A percentile compares a stretch with the other conserved stretches of the same genome.
Evolutionary conservation across 768 basidiomycete genomes (phyloP).

Genomic region (Tricholoma sp.): DNA sequence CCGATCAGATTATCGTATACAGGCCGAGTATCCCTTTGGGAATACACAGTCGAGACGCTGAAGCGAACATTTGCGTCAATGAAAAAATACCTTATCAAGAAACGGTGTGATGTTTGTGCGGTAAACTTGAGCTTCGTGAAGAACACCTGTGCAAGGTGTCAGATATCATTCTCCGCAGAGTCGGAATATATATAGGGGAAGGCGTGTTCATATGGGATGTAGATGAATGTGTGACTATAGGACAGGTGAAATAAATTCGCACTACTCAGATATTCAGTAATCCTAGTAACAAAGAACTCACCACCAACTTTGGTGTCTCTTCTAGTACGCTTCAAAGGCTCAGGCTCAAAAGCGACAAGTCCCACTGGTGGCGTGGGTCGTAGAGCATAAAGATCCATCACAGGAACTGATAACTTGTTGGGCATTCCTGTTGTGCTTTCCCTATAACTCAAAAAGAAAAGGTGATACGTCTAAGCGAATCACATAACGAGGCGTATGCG

Average conservation of each 20-base stretch:
- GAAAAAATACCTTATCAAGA: neutral
- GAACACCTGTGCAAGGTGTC: neutral
- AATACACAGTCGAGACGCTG: neutral
- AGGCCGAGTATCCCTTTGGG: neutral
- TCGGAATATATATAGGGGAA: neutral
- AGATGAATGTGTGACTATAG: no score
- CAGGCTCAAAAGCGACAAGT: neutral
- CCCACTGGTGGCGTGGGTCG: neutral
- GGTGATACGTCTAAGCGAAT: neutral
- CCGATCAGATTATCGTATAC: neutral
- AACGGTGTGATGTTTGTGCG: neutral
- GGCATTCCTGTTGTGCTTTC: neutral
- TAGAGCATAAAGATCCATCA: neutral
- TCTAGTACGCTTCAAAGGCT: neutral
- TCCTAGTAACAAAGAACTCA: neutral
- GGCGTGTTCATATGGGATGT: neutral
- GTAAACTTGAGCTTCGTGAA: neutral
- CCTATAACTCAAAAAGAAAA: neutral
- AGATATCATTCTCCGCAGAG: neutral
- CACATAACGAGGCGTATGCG: constrained; percentile 9
- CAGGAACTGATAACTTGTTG: neutral
- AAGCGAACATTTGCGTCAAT: neutral
- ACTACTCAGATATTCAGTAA: neutral
- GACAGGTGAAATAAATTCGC: no score
- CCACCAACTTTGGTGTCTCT: neutral